These are phyloP conservation scores for Gnetum montanum DNA, from an alignment of 75 land plant species.

Conservation along the genomic window DNA sequence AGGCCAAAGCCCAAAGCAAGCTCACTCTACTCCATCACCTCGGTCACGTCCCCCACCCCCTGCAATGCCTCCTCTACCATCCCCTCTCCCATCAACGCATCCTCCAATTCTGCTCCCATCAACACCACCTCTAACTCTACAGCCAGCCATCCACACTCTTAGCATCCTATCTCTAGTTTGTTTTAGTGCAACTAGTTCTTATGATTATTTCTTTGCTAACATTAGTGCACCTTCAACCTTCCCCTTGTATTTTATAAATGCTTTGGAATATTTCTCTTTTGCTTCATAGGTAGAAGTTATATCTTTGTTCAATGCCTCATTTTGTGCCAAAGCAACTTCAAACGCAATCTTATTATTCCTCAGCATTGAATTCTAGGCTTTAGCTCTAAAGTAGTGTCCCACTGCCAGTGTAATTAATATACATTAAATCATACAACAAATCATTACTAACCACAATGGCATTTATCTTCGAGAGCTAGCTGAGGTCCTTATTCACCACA, in stretches of 20 bases:
- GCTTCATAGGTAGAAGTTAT: too few species aligned
- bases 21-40: background rate
- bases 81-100: too few species aligned
- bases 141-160: background rate
- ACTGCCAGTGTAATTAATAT: background rate
- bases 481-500: too few species aligned
- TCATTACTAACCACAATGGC: background rate
- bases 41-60: conserved; percentile 4
- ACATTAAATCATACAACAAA: too few species aligned
- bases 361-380: background rate
- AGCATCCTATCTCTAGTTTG: background rate
- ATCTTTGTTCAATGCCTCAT: too few species aligned
- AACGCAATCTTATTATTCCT: background rate
- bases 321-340: too few species aligned
- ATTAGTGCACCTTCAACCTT: too few species aligned
- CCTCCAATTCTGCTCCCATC: too few species aligned
- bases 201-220: background rate
- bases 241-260: too few species aligned
- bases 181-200: background rate
- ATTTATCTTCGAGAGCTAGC: too few species aligned
- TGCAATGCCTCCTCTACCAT: background rate
- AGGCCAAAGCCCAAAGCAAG: background rate
- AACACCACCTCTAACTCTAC: background rate
- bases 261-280: background rate
- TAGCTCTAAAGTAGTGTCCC: too few species aligned